A percentile compares a stretch with the other conserved stretches of the same genome.
Conservation (phyloP, 257 asterid genomes). For the Linaria vulgaris region DNA sequence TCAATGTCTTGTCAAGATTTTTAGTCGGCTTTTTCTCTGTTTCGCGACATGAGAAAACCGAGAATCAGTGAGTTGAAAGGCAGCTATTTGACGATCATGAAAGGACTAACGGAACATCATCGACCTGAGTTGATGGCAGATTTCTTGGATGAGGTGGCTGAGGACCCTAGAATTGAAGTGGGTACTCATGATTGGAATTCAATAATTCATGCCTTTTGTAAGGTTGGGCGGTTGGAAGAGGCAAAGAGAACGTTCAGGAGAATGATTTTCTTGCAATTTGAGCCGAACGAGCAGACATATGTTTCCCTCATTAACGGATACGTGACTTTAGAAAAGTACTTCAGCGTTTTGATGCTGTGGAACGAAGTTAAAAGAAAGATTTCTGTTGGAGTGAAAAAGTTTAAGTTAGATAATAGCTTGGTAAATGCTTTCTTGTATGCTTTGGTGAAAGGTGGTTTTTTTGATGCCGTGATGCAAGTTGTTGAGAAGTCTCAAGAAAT, state of each 20-base stretch:
- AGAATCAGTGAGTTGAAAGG: slow-evolving; percentile 61
- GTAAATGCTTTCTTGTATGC: slow-evolving; percentile 83
- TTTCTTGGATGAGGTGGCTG: slow-evolving; percentile 80
- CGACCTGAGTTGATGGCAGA: slow-evolving; percentile 96
- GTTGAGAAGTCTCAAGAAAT: slow-evolving; percentile 72
- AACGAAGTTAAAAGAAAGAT: slow-evolving; percentile 77
- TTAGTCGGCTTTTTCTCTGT: slow-evolving; percentile 85
- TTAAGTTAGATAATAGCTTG: slow-evolving; percentile 54
- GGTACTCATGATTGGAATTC: slow-evolving; percentile 98
- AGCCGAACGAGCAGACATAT: slow-evolving; percentile 87
- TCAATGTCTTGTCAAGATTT: slow-evolving; percentile 95
- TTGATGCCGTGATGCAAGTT: slow-evolving; percentile 95
- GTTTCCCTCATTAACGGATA: slow-evolving; percentile 80
- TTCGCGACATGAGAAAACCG: slow-evolving; percentile 92
- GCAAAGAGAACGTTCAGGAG: slow-evolving; percentile 87
- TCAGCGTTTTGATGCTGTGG: slow-evolving; percentile 88
- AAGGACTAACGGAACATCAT: slow-evolving; percentile 90
- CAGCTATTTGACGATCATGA: slow-evolving; percentile 88
- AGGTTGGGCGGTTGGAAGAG: slow-evolving; percentile 82
- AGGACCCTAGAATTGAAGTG: slow-evolving; percentile 72
- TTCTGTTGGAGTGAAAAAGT: slow-evolving; percentile 46
- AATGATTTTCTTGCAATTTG: slow-evolving; percentile 80
- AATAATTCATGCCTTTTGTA: slow-evolving; percentile 87
- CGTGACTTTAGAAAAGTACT: slow-evolving; percentile 62
- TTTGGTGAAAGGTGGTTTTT: slow-evolving; percentile 91